A percentile compares a stretch with the other conserved stretches of the same genome.
Conservation (phyloP, 2,329 filamentous ascomycete species). For the Dactylellina sp. region DNA sequence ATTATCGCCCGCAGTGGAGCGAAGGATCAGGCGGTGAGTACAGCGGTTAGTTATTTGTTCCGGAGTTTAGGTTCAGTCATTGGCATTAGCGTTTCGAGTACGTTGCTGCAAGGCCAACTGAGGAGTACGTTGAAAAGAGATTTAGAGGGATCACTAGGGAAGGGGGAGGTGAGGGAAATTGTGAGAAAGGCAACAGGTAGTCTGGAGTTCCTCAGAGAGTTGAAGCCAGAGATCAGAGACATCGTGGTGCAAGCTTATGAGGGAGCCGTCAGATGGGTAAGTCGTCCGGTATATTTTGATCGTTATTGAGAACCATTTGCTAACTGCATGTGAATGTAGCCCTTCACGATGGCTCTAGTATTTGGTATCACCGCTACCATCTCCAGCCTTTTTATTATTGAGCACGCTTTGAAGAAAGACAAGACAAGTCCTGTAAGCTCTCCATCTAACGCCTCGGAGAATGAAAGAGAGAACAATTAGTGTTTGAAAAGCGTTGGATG, state of each 20-base stretch:
- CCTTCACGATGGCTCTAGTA: conserved; percentile 36
- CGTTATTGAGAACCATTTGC: neutral
- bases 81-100: conserved; percentile 76
- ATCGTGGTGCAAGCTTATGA: conserved; percentile 77
- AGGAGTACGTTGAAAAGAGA: conserved; percentile 68
- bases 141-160: conserved; percentile 57
- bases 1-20: conserved; percentile 76
- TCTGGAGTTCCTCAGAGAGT: conserved; percentile 74
- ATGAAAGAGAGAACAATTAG: conserved; percentile 14
- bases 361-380: conserved; percentile 12
- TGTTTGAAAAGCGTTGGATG: conserved; percentile 2
- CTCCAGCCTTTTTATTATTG: conserved; percentile 49
- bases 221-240: conserved; percentile 71
- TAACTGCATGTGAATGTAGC: conserved; percentile 16
- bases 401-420: conserved; percentile 31
- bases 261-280: conserved; percentile 65
- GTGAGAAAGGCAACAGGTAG: conserved; percentile 77
- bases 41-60: conserved; percentile 84
- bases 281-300: neutral
- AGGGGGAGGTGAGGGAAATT: conserved; percentile 69
- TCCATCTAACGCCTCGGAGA: conserved; percentile 23
- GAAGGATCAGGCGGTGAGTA: conserved; percentile 78
- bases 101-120: conserved; percentile 77
- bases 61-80: conserved; percentile 76
- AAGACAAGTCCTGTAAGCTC: conserved; percentile 6